Percentiles rank a stretch among this genome's conserved stretches.
These are phyloP conservation scores for Ceratobasidium theobromae DNA, from an alignment of 1,284 basidiomycete genomes.

Conservation along the genomic window DNA sequence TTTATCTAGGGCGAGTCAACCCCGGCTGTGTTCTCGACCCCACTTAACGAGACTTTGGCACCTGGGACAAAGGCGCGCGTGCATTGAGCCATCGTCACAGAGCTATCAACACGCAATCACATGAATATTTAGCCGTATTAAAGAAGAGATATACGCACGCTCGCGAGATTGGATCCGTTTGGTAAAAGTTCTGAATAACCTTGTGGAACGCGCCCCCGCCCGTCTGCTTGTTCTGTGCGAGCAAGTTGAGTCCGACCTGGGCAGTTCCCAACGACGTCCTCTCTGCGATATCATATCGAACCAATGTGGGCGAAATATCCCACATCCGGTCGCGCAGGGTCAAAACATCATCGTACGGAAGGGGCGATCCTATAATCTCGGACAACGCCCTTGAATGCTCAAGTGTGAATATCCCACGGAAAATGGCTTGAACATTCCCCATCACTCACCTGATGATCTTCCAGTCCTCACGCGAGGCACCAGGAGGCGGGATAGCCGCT, in stretches of 20 bases:
- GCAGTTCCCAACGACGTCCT: slow-evolving; percentile 70
- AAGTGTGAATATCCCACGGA: background rate
- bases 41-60: slow-evolving; percentile 46
- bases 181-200: slow-evolving; percentile 93
- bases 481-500: slow-evolving; percentile 92
- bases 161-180: slow-evolving; percentile 87
- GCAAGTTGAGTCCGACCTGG: slow-evolving; percentile 65
- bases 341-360: slow-evolving; percentile 93
- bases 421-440: background rate
- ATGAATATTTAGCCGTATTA: background rate
- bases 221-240: slow-evolving; percentile 61
- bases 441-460: slow-evolving; percentile 84
- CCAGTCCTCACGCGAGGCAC: slow-evolving; percentile 96
- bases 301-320: slow-evolving; percentile 91
- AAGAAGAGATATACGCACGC: slow-evolving; percentile 58
- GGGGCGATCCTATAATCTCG: slow-evolving; percentile 76
- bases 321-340: slow-evolving; percentile 91
- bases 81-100: slow-evolving; percentile 85
- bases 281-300: slow-evolving; percentile 88
- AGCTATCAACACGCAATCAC: slow-evolving; percentile 48
- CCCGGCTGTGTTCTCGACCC: slow-evolving; percentile 1
- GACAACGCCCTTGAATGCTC: slow-evolving; percentile 73
- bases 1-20: slow-evolving; percentile 2
- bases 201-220: slow-evolving; percentile 65
- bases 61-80: slow-evolving; percentile 73